These are phyloP conservation scores for Phaeosphaeria sp. DNA, from an alignment of 2,329 filamentous ascomycete species.

Conservation along the genomic window DNA sequence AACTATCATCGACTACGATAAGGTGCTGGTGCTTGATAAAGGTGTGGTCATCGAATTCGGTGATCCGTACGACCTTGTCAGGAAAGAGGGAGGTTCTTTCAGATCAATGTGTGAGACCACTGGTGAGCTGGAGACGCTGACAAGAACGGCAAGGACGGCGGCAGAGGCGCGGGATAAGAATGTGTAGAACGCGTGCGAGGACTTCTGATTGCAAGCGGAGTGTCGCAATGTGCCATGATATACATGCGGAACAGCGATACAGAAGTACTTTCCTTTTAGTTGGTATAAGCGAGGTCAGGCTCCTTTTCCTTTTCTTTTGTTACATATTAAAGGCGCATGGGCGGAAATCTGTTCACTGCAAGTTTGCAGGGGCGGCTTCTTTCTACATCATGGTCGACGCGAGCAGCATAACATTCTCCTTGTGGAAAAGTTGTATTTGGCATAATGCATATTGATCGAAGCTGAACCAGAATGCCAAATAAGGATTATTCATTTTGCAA, in stretches of 20 bases:
- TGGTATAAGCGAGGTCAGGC: background rate
- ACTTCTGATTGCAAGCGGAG: background rate
- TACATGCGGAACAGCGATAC: too few relatives aligned
- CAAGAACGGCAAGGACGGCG: constrained; percentile 62
- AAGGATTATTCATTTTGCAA: background rate
- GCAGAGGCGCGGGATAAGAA: constrained; percentile 24
- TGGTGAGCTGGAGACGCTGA: constrained; percentile 63
- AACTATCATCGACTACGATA: constrained; percentile 98
- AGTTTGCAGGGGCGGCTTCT: background rate
- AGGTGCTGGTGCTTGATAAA: constrained; percentile 92
- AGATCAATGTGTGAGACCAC: constrained; percentile 72
- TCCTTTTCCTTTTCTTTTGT: background rate
- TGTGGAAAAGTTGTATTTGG: background rate
- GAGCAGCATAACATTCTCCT: background rate
- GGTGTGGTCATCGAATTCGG: constrained; percentile 87
- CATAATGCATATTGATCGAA: background rate
- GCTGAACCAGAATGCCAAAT: background rate
- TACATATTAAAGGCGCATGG: background rate
- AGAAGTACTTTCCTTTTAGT: background rate
- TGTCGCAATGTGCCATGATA: too few relatives aligned
- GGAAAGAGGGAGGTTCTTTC: constrained; percentile 70
- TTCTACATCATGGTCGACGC: background rate
- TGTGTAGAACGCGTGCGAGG: background rate
- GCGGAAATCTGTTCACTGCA: background rate
- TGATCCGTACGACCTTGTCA: constrained; percentile 78